These are phyloP conservation scores for Chalaropsis ovoidea DNA, from an alignment of 2,329 filamentous ascomycete genomes.

Conservation along the genomic window DNA sequence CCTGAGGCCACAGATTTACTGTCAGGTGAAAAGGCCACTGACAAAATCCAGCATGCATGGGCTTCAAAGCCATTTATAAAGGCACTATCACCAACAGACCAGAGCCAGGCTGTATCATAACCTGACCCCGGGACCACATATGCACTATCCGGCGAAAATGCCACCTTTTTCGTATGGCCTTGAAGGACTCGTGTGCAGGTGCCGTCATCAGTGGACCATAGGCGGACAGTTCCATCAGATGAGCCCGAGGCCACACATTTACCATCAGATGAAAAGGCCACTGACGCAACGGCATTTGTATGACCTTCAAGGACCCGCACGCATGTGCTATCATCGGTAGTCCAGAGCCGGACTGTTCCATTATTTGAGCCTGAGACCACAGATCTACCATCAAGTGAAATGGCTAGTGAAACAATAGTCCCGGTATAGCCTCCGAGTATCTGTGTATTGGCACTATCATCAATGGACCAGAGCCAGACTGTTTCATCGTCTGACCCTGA, in stretches of 20 bases:
- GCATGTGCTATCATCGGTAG: neutral
- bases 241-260: neutral
- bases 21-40: slow-evolving; percentile 21
- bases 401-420: no score
- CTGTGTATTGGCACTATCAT: neutral
- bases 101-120: neutral
- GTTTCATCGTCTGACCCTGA: neutral
- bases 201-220: neutral
- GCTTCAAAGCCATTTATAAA: neutral
- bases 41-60: neutral
- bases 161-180: neutral
- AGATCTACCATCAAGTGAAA: no score
- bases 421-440: no score
- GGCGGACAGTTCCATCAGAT: neutral
- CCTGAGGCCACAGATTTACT: neutral
- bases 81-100: neutral
- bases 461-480: neutral
- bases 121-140: neutral
- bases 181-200: neutral
- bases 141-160: neutral
- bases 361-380: neutral
- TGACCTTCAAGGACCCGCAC: neutral
- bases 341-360: neutral
- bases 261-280: neutral
- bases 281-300: neutral